Percentiles rank a stretch among this genome's conserved stretches.
Evolutionary conservation across 2,329 filamentous ascomycete genomes (phyloP).

Genomic region (Pyricularia sp.): DNA sequence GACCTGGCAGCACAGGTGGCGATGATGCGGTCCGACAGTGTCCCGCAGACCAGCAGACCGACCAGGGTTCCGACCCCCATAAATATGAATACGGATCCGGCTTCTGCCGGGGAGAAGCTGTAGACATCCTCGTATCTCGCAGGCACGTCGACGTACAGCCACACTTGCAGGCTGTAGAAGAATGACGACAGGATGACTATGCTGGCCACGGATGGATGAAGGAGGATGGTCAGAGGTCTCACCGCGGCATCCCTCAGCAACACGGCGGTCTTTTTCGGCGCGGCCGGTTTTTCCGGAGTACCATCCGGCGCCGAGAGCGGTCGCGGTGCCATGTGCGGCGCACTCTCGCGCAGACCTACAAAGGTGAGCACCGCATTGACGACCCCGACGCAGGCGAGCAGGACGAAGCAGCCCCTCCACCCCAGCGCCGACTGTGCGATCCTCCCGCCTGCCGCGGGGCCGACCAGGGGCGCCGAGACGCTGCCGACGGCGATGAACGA

Average conservation of each 20-base stretch:
- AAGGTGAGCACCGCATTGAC: slow-evolving; percentile 21
- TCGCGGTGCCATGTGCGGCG: background rate
- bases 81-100: background rate
- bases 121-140: background rate
- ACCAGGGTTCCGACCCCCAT: background rate
- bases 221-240: background rate
- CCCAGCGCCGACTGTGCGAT: slow-evolving; percentile 23
- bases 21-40: background rate
- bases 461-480: slow-evolving; percentile 32
- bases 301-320: background rate
- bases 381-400: slow-evolving; percentile 27
- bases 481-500: slow-evolving; percentile 30
- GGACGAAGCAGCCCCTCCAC: slow-evolving; percentile 38
- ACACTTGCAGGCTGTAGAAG: background rate
- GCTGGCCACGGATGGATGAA: background rate
- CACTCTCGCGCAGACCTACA: slow-evolving; percentile 30
- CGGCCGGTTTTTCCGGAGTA: background rate
- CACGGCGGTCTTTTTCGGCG: background rate
- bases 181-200: background rate
- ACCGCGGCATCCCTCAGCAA: background rate
- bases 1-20: background rate
- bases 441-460: slow-evolving; percentile 31
- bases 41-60: background rate
- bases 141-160: background rate
- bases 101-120: background rate